A percentile compares a stretch with the other conserved stretches of the same genome.
Evolutionary conservation across 1,284 basidiomycete species (phyloP).

Genomic region (Ustilago loliicola): DNA sequence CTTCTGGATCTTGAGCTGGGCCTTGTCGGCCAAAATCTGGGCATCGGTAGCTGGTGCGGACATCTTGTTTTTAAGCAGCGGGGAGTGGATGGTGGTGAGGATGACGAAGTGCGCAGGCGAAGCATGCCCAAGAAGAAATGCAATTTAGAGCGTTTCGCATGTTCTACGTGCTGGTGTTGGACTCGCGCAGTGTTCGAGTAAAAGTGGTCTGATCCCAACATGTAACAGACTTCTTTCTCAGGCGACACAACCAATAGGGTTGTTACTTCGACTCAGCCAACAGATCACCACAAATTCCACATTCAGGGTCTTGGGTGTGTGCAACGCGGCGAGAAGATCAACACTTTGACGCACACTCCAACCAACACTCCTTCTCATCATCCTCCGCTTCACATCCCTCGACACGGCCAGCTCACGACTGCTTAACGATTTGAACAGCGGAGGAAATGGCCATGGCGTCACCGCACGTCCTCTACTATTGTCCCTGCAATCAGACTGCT

Average conservation of each 20-base stretch:
- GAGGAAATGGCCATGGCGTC: constrained; percentile 14
- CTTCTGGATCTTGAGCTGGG: constrained; percentile 65
- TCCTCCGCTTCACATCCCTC: neutral
- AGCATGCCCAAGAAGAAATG: constrained; percentile 9
- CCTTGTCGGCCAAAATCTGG: constrained; percentile 48
- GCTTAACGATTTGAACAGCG: neutral
- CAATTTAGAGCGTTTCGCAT: constrained; percentile 7
- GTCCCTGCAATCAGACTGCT: constrained; percentile 33
- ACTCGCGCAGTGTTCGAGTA: constrained; percentile 14
- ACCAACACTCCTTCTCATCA: neutral
- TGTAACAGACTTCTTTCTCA: no score
- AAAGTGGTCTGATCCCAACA: constrained; percentile 41
- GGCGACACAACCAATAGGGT: neutral
- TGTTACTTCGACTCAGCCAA: neutral
- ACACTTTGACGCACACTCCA: constrained; percentile 22
- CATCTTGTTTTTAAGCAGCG: constrained; percentile 17
- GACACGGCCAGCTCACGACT: neutral
- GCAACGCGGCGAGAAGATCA: constrained; percentile 16
- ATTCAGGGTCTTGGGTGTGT: neutral
- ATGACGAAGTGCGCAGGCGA: neutral
- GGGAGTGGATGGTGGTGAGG: neutral
- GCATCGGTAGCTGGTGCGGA: constrained; percentile 31
- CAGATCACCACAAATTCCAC: neutral
- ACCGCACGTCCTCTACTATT: constrained; percentile 50
- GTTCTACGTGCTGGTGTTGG: constrained; percentile 2